Percentiles rank a stretch among this genome's conserved stretches.
phyloP scores from a whole-genome alignment of 805 yeast genomes.

The Candida berthetii region DNA sequence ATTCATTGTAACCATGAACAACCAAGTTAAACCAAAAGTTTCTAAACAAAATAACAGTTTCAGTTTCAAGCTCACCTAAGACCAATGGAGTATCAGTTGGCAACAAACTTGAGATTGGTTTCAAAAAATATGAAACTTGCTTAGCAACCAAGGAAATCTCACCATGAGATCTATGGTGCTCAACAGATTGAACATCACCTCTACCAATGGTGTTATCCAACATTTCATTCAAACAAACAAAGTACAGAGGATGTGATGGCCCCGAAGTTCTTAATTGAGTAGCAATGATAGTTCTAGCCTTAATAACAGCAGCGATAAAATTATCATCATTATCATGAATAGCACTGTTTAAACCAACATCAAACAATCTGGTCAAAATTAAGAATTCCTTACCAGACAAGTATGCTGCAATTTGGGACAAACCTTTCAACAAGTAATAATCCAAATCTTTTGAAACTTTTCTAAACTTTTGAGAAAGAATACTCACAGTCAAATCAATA shows the following conservation, averaged over 20 bases:
- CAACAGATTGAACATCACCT: constrained; percentile 74
- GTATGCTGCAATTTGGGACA: constrained; percentile 54
- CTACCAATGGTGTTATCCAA: constrained; percentile 61
- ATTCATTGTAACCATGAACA: constrained; percentile 78
- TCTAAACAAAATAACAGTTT: constrained; percentile 56
- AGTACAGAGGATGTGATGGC: constrained; percentile 39
- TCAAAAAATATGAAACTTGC: constrained; percentile 56
- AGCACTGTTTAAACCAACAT: constrained; percentile 41
- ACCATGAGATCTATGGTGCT: constrained; percentile 73
- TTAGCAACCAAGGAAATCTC: constrained; percentile 68
- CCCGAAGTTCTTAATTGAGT: constrained; percentile 18
- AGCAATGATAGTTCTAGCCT: constrained; percentile 44
- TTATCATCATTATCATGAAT: constrained; percentile 31
- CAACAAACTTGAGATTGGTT: constrained; percentile 69
- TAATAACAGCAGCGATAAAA: constrained; percentile 33
- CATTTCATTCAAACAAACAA: constrained; percentile 56
- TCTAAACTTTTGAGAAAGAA: constrained; percentile 70
- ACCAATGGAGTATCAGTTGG: constrained; percentile 48
- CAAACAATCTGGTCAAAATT: constrained; percentile 52
- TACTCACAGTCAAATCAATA: constrained; percentile 70
- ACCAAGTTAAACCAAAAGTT: constrained; percentile 94
- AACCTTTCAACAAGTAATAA: constrained; percentile 49
- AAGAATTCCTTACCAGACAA: constrained; percentile 64
- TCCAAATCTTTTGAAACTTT: constrained; percentile 47
- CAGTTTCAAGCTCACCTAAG: constrained; percentile 34